Evolutionary conservation across 1,284 basidiomycete species (phyloP).

Genomic region (Ganoderma boninense): DNA sequence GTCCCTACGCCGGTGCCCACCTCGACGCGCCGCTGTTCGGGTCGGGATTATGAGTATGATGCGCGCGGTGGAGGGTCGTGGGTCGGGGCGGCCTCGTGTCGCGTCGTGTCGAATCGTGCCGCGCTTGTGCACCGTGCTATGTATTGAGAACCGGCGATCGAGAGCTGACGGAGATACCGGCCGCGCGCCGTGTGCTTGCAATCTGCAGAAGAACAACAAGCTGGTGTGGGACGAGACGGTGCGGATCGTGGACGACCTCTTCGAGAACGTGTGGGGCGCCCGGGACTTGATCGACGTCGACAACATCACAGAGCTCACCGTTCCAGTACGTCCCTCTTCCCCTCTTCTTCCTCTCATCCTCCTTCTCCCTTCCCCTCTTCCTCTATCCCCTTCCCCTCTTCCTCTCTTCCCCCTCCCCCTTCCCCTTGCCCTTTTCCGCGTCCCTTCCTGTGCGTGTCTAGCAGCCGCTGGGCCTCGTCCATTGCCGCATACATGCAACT

Average conservation of each 20-base stretch:
- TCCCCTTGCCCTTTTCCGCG: background rate
- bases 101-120: background rate
- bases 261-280: conserved; percentile 46
- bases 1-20: background rate
- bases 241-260: conserved; percentile 46
- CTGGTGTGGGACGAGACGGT: conserved; percentile 66
- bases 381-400: too few relatives aligned
- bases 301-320: conserved; percentile 49
- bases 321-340: conserved; percentile 51
- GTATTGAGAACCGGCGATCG: too few relatives aligned
- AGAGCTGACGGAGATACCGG: conserved; percentile 8
- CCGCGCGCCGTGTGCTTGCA: background rate
- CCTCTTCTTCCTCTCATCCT: too few relatives aligned
- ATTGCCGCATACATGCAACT: background rate
- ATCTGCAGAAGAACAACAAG: conserved; percentile 52
- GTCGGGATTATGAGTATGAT: background rate
- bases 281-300: conserved; percentile 41
- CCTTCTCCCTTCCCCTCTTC: too few relatives aligned
- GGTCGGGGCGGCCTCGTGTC: background rate
- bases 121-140: too few relatives aligned
- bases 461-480: background rate
- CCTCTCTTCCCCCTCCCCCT: too few relatives aligned
- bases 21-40: background rate
- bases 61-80: too few relatives aligned
- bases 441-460: background rate